Conservation (phyloP, 1,139 yeast species). For the Suhomyces guaymorum region DNA sequence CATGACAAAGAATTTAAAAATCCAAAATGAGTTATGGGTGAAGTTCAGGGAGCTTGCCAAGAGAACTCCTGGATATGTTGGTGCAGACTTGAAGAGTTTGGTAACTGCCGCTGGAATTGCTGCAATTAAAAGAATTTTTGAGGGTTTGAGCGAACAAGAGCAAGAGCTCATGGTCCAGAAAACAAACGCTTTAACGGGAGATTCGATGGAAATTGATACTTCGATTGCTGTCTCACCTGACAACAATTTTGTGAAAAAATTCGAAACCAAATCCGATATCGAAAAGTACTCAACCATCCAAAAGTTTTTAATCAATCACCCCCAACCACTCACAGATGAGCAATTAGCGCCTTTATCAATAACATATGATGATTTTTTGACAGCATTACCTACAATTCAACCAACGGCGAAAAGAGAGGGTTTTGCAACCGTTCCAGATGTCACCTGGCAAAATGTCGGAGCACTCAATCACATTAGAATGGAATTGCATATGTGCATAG, state of each 20-base stretch:
- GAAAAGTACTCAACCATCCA: constrained; percentile 67
- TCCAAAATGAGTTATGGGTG: constrained; percentile 58
- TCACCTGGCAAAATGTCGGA: constrained; percentile 93
- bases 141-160: constrained; percentile 39
- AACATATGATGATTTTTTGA: constrained; percentile 73
- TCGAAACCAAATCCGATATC: constrained; percentile 34
- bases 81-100: constrained; percentile 92
- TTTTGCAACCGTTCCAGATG: constrained; percentile 98
- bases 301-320: constrained; percentile 69
- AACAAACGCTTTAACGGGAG: too few relatives aligned
- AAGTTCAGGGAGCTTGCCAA: constrained; percentile 78
- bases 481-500: constrained; percentile 95
- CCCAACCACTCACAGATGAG: constrained; percentile 71
- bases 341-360: constrained; percentile 77
- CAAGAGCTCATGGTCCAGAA: constrained; percentile 29
- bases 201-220: constrained; percentile 48
- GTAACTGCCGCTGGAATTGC: constrained; percentile 95
- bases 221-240: constrained; percentile 14
- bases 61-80: constrained; percentile 96
- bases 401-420: constrained; percentile 99
- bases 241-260: constrained; percentile 19
- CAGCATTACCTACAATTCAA: constrained; percentile 89
- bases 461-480: constrained; percentile 78
- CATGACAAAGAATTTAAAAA: constrained; percentile 66
- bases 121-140: constrained; percentile 89